phyloP scores from a whole-genome alignment of 2,329 filamentous ascomycete genomes.

The Atkinsonella texensis region DNA sequence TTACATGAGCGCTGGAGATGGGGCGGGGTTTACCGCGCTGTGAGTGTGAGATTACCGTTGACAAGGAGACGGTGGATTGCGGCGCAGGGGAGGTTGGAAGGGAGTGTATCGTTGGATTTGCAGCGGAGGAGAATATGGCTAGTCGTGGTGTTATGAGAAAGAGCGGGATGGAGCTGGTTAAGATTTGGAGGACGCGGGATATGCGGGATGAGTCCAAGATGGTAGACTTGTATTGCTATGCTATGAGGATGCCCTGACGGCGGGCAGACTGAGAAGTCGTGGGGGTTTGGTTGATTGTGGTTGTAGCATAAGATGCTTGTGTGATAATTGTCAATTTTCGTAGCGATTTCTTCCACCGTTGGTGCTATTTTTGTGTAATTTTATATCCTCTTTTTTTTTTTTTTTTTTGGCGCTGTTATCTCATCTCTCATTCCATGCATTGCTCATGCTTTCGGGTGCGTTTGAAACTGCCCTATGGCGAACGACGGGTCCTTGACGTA shows the following conservation, averaged over 20 bases:
- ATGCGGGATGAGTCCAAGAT: background rate
- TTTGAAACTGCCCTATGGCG: no score
- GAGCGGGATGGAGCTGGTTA: background rate
- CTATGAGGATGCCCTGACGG: background rate
- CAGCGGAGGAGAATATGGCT: background rate
- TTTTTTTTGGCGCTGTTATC: background rate
- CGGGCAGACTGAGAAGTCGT: background rate
- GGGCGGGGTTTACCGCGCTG: background rate
- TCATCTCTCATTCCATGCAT: background rate
- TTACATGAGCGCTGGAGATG: background rate
- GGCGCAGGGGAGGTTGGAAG: background rate
- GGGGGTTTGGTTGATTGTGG: background rate
- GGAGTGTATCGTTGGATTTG: background rate
- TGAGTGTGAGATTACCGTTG: background rate
- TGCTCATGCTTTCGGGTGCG: background rate
- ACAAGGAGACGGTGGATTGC: background rate
- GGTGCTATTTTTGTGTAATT: background rate
- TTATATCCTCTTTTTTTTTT: background rate
- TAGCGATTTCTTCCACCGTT: no score
- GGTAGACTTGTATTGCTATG: background rate
- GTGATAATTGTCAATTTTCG: no score
- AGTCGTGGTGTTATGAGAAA: background rate
- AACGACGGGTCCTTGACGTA: background rate
- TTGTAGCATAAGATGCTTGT: no score
- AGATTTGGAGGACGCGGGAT: background rate